Conservation (phyloP, 148 eudicot genomes). For the Camellia japonica region DNA sequence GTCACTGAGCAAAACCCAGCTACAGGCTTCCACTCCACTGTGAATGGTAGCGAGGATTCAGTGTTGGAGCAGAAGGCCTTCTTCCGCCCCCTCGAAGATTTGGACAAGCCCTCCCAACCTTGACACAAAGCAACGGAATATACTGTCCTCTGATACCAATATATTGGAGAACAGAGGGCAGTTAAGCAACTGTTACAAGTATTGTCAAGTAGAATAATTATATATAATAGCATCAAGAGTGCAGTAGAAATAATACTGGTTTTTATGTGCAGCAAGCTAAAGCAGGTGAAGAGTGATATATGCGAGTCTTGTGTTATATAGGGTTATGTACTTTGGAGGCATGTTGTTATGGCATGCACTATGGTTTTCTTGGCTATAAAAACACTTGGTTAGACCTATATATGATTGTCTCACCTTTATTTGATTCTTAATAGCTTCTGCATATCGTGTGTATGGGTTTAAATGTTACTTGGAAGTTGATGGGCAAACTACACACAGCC, state of each 20-base stretch:
- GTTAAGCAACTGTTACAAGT: background rate
- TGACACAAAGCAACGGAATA: background rate
- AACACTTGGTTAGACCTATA: background rate
- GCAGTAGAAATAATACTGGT: background rate
- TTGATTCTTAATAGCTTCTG: background rate
- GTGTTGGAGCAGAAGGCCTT: constrained; percentile 81
- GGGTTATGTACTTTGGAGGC: background rate
- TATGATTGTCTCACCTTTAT: background rate
- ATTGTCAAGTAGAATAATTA: too few relatives aligned
- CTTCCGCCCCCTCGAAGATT: constrained; percentile 72
- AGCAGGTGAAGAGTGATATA: background rate
- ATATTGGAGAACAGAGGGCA: background rate
- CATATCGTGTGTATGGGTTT: too few relatives aligned
- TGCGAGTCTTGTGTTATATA: background rate
- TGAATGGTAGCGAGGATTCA: constrained; percentile 39
- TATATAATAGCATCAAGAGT: background rate
- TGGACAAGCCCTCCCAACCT: constrained; percentile 48
- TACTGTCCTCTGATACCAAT: background rate
- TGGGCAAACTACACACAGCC: too few relatives aligned
- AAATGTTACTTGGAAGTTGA: too few relatives aligned
- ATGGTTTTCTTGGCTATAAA: background rate
- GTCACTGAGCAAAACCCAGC: constrained; percentile 28
- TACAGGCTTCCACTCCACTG: constrained; percentile 21
- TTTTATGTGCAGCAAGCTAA: background rate
- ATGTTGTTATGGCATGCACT: background rate